These are phyloP conservation scores for Mariannaea sp. DNA, from an alignment of 2,329 filamentous ascomycete species.

Conservation along the genomic window DNA sequence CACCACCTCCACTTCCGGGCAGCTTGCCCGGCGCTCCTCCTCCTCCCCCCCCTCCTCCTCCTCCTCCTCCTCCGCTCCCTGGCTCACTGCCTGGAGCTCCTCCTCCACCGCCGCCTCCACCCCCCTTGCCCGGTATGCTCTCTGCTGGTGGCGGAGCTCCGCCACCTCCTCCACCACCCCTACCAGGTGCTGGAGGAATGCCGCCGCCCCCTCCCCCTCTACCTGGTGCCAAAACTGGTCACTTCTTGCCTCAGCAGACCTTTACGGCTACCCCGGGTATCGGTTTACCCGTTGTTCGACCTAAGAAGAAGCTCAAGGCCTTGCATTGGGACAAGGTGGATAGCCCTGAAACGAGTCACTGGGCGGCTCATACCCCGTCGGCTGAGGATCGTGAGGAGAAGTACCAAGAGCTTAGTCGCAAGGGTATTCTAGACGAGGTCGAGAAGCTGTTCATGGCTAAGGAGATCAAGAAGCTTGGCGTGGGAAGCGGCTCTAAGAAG, in stretches of 20 bases:
- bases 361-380: slow-evolving; percentile 86
- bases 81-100: slow-evolving; percentile 48
- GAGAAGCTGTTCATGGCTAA: slow-evolving; percentile 98
- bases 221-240: slow-evolving; percentile 72
- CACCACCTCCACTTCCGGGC: slow-evolving; percentile 46
- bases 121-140: slow-evolving; percentile 51
- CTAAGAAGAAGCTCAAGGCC: slow-evolving; percentile 99
- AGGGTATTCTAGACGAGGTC: slow-evolving; percentile 95
- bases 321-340: slow-evolving; percentile 99
- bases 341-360: slow-evolving; percentile 86
- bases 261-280: slow-evolving; percentile 61
- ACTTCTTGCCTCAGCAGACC: slow-evolving; percentile 72
- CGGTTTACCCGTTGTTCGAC: slow-evolving; percentile 78
- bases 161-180: slow-evolving; percentile 48
- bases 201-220: slow-evolving; percentile 65
- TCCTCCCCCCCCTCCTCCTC: slow-evolving; percentile 44
- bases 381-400: slow-evolving; percentile 91
- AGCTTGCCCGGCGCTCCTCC: slow-evolving; percentile 37
- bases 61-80: slow-evolving; percentile 47
- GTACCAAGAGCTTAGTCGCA: slow-evolving; percentile 88
- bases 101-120: slow-evolving; percentile 52
- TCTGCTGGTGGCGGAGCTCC: slow-evolving; percentile 31
- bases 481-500: slow-evolving; percentile 70
- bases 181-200: slow-evolving; percentile 48
- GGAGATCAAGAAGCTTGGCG: slow-evolving; percentile 87